A percentile compares a stretch with the other conserved stretches of the same genome.
Evolutionary conservation across 2,329 filamentous ascomycete genomes (phyloP).

Genomic region (Beauveria sp.): DNA sequence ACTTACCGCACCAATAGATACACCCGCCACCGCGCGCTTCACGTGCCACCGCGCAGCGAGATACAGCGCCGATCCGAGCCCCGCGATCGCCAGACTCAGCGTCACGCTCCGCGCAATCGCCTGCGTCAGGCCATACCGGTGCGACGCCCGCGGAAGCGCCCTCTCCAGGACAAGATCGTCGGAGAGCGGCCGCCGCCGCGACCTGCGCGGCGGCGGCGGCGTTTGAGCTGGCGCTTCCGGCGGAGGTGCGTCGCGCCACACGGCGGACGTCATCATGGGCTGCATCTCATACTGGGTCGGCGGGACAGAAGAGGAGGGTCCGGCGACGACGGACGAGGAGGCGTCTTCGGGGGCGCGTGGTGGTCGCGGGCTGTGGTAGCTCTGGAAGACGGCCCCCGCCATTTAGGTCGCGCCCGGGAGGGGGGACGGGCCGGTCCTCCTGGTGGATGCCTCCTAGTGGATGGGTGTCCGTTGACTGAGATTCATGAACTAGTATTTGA

Average conservation of each 20-base stretch:
- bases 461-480: too few species aligned
- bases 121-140: slow-evolving; percentile 2
- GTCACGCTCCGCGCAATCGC: slow-evolving; percentile 3
- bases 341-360: not conserved
- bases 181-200: not conserved
- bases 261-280: slow-evolving; percentile 3
- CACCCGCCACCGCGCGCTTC: slow-evolving; percentile 3
- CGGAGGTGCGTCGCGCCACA: not conserved
- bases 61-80: slow-evolving; percentile 1
- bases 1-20: slow-evolving; percentile 4
- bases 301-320: not conserved
- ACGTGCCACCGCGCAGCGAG: not conserved
- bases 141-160: slow-evolving; percentile 2
- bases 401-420: not conserved
- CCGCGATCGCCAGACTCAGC: slow-evolving; percentile 1
- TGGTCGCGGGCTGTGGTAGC: not conserved
- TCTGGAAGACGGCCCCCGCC: slow-evolving; percentile 6
- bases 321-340: not conserved
- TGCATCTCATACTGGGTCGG: not conserved
- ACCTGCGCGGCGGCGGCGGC: not conserved
- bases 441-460: too few species aligned
- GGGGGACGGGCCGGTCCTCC: too few species aligned
- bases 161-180: slow-evolving; percentile 1
- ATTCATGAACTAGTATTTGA: too few species aligned
- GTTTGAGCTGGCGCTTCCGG: not conserved